Evolutionary conservation across 2,329 filamentous ascomycete genomes (phyloP).

Genomic region (Aspergillus neotritici): DNA sequence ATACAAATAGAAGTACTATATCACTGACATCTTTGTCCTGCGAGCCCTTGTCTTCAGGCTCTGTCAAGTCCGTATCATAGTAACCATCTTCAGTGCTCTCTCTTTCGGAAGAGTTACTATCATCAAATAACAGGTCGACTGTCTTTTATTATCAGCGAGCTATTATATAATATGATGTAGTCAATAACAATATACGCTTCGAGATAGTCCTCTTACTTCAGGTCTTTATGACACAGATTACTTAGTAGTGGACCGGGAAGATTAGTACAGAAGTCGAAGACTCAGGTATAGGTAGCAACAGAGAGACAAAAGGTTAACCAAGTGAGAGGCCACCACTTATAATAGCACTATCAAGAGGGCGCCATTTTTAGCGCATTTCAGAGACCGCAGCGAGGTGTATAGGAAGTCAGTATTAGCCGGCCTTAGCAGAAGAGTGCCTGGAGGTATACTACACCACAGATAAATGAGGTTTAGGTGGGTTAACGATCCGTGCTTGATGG

Average conservation of each 20-base stretch:
- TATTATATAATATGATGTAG: constrained; percentile 1
- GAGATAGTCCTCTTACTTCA: neutral
- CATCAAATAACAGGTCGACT: constrained; percentile 3
- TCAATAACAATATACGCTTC: constrained; percentile 1
- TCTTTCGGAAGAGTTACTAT: constrained; percentile 8
- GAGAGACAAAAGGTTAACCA: neutral
- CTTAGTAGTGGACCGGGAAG: neutral
- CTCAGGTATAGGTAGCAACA: constrained; percentile 2
- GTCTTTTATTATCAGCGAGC: constrained; percentile 1
- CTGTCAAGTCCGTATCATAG: constrained; percentile 13
- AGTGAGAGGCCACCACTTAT: constrained; percentile 1
- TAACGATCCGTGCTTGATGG: constrained; percentile 2
- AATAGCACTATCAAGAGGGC: neutral
- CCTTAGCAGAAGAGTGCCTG: constrained; percentile 1
- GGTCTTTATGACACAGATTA: neutral
- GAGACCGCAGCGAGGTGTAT: constrained; percentile 4
- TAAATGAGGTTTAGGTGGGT: constrained; percentile 6
- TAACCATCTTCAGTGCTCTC: constrained; percentile 8
- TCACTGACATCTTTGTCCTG: constrained; percentile 8
- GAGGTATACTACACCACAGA: constrained; percentile 5
- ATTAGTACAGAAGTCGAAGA: neutral
- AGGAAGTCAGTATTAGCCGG: constrained; percentile 4
- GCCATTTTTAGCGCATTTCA: constrained; percentile 3
- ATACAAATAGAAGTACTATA: constrained; percentile 11
- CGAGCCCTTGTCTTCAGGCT: constrained; percentile 9